phyloP scores from a whole-genome alignment of 1,284 basidiomycete species.

The Naganishia albida region DNA sequence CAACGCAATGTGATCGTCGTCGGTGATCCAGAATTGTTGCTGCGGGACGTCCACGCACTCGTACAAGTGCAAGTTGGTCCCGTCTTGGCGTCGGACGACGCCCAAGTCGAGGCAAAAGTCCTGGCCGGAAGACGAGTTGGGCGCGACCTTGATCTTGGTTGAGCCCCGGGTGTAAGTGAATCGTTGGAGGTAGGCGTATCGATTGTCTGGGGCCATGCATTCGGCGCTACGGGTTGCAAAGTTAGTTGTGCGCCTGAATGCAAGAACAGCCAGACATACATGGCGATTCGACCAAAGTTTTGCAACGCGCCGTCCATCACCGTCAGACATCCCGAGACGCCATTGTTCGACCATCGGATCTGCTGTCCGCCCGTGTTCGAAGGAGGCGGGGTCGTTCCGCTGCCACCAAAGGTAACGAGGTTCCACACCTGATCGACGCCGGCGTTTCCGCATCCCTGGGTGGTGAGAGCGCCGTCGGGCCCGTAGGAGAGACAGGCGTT shows the following conservation, averaged over 20 bases:
- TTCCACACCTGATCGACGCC: conserved; percentile 26
- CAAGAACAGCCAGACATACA: conserved; percentile 3
- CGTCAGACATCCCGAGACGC: conserved; percentile 21
- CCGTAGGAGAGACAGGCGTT: conserved; percentile 31
- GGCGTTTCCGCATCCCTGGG: conserved; percentile 23
- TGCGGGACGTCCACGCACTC: conserved; percentile 23
- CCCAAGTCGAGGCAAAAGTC: conserved; percentile 27
- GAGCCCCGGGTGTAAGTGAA: conserved; percentile 24
- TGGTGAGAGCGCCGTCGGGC: conserved; percentile 30
- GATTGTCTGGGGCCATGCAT: conserved; percentile 16
- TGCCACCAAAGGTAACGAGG: conserved; percentile 16
- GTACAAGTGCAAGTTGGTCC: conserved; percentile 27
- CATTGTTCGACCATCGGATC: conserved; percentile 19
- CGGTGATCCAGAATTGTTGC: conserved; percentile 28
- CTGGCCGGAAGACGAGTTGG: conserved; percentile 4
- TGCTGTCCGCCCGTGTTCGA: neutral
- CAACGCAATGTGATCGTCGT: conserved; percentile 26
- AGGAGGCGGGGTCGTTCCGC: conserved; percentile 1
- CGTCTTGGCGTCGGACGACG: conserved; percentile 25
- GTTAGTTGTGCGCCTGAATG: neutral
- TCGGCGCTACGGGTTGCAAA: conserved; percentile 4
- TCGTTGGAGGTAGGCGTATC: conserved; percentile 18
- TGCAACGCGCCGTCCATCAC: conserved; percentile 18
- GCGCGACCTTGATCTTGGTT: conserved; percentile 28
- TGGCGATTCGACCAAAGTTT: conserved; percentile 27